These are phyloP conservation scores for Moniliella sp. DNA, from an alignment of 1,284 basidiomycete genomes.

Conservation along the genomic window DNA sequence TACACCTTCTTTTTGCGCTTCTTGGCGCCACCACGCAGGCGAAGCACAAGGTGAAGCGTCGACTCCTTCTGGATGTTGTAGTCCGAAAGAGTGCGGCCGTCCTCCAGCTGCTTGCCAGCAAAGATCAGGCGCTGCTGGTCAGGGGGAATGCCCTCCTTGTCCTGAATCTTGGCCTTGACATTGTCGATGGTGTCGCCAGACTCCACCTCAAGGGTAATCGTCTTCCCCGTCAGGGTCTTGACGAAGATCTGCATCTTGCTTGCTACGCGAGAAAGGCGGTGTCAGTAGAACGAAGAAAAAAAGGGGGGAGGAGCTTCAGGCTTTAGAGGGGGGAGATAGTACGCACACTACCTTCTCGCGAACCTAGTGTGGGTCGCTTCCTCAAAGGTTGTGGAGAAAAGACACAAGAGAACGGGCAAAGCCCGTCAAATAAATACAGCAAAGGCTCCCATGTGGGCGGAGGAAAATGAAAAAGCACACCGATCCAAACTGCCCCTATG, in stretches of 20 bases:
- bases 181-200: conserved; percentile 34
- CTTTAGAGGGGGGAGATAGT: background rate
- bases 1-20: conserved; percentile 99
- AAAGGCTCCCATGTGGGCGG: too few relatives aligned
- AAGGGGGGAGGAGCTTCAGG: background rate
- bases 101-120: conserved; percentile 76
- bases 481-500: too few relatives aligned
- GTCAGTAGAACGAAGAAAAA: background rate
- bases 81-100: conserved; percentile 37
- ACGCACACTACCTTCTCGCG: background rate
- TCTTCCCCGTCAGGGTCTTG: conserved; percentile 34
- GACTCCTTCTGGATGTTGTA: conserved; percentile 60
- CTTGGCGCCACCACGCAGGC: conserved; percentile 83
- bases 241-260: conserved; percentile 28
- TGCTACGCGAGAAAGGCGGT: background rate
- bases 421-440: too few relatives aligned
- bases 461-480: too few relatives aligned
- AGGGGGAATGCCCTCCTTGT: conserved; percentile 56
- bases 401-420: too few relatives aligned
- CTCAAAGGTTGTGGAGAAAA: too few relatives aligned
- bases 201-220: conserved; percentile 36
- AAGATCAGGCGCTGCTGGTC: conserved; percentile 96
- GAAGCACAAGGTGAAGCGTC: conserved; percentile 28
- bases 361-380: background rate
- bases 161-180: conserved; percentile 38